Conservation (phyloP, 2,329 filamentous ascomycete genomes). For the Amesomyces nigricolor region DNA sequence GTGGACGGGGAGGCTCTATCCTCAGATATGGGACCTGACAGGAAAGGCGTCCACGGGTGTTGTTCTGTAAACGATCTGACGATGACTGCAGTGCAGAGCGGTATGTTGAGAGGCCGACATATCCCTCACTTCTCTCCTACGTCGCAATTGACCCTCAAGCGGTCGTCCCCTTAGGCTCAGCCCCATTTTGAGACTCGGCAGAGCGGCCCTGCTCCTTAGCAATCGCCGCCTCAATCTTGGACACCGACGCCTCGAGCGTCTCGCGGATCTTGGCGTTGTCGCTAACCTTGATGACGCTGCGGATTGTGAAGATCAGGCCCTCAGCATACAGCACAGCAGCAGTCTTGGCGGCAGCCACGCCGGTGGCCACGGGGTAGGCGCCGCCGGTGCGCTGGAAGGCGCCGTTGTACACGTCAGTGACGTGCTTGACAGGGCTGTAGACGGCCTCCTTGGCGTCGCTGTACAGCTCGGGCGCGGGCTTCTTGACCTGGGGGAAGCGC, state of each 20-base stretch:
- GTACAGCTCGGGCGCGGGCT: slow-evolving; percentile 60
- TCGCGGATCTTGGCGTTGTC: background rate
- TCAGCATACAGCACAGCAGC: slow-evolving; percentile 62
- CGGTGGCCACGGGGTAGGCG: slow-evolving; percentile 49
- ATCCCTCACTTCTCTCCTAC: background rate
- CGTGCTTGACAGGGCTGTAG: slow-evolving; percentile 50
- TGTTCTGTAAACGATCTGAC: no score
- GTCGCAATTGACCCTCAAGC: background rate
- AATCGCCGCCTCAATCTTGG: slow-evolving; percentile 2
- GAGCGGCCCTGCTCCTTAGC: background rate
- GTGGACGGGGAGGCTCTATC: no score
- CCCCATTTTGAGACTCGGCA: background rate
- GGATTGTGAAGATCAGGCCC: slow-evolving; percentile 52
- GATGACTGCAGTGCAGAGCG: no score
- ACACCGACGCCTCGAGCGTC: background rate
- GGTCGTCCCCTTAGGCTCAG: background rate
- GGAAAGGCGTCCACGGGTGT: no score
- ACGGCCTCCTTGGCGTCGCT: slow-evolving; percentile 57
- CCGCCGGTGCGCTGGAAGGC: background rate
- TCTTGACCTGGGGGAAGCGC: slow-evolving; percentile 67
- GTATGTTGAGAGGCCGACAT: background rate
- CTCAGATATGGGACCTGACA: no score
- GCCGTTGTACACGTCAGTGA: slow-evolving; percentile 7
- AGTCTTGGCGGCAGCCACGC: slow-evolving; percentile 66
- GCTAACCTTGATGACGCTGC: slow-evolving; percentile 45